A percentile compares a stretch with the other conserved stretches of the same genome.
Evolutionary conservation across 169 alveolate genomes (phyloP).

Genomic region (Besnoitia besnoiti): DNA sequence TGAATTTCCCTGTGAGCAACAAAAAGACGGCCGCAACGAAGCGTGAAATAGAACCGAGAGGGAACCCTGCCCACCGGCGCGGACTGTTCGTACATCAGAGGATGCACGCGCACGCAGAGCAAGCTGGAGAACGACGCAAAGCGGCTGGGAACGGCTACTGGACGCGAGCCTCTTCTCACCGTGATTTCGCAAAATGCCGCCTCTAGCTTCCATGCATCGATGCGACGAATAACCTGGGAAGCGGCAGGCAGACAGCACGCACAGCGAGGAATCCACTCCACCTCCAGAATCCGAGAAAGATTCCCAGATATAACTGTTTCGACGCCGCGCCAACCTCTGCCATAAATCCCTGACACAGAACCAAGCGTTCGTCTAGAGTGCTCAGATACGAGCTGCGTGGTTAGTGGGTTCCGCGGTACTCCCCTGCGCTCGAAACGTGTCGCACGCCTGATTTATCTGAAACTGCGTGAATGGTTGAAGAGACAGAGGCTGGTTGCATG

Average conservation of each 20-base stretch:
- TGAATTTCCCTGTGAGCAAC: not conserved
- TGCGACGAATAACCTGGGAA: not conserved
- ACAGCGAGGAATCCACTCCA: too few species aligned
- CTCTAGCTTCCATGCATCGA: not conserved
- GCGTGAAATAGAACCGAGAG: not conserved
- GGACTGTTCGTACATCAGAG: not conserved
- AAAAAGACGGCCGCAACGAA: not conserved
- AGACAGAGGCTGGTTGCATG: too few species aligned
- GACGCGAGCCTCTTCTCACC: not conserved
- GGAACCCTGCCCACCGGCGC: not conserved
- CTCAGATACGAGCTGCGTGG: too few species aligned
- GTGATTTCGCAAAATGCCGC: constrained; percentile 3
- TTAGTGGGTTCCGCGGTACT: too few species aligned
- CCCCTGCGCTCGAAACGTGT: too few species aligned
- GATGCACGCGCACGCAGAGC: not conserved
- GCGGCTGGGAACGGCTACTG: not conserved
- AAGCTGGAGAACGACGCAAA: not conserved
- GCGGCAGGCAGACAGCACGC: not conserved
- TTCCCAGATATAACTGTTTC: too few species aligned
- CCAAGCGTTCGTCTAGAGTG: too few species aligned
- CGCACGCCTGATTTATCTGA: too few species aligned
- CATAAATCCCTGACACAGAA: too few species aligned
- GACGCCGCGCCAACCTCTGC: too few species aligned
- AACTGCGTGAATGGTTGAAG: too few species aligned
- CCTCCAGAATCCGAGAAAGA: too few species aligned